Evolutionary conservation across 768 basidiomycete species (phyloP).

Genomic region (Leucocoprinus sp.): DNA sequence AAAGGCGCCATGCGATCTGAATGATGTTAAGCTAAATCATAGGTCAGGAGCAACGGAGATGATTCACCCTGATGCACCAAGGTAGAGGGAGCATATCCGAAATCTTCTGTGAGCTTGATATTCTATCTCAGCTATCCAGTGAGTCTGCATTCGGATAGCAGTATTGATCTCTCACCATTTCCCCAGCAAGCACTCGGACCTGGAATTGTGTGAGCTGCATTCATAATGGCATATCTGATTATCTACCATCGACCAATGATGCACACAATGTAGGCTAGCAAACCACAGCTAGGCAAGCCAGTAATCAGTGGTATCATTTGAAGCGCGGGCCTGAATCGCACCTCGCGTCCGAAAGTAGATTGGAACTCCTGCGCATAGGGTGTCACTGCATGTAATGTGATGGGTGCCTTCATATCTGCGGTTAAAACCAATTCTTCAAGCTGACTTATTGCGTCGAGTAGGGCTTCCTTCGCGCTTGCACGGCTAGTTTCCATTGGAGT

Average conservation of each 20-base stretch:
- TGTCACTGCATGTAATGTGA: constrained; percentile 75
- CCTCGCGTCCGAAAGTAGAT: constrained; percentile 81
- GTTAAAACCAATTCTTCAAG: constrained; percentile 46
- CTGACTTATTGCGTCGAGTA: constrained; percentile 46
- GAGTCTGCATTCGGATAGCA: neutral
- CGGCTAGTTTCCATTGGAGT: constrained; percentile 77
- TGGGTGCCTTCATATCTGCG: constrained; percentile 41
- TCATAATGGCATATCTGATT: constrained; percentile 5
- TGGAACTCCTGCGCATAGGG: constrained; percentile 68
- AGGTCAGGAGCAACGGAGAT: neutral
- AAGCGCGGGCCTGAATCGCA: constrained; percentile 19
- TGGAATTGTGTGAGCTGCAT: constrained; percentile 19
- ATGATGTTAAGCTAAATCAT: constrained; percentile 10
- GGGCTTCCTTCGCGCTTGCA: constrained; percentile 46
- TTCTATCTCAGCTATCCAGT: constrained; percentile 33
- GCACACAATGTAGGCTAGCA: constrained; percentile 75
- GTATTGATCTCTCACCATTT: constrained; percentile 45
- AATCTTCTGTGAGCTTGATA: constrained; percentile 62
- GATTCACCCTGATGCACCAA: constrained; percentile 59
- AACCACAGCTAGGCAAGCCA: constrained; percentile 68
- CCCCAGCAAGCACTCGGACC: constrained; percentile 80
- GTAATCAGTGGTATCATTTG: neutral
- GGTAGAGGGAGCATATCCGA: constrained; percentile 84
- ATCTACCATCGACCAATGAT: constrained; percentile 88
- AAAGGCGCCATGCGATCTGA: constrained; percentile 47